Base-by-base conservation (phyloP, 257 asterid species). In the Salvia miltiorrhiza region DNA sequence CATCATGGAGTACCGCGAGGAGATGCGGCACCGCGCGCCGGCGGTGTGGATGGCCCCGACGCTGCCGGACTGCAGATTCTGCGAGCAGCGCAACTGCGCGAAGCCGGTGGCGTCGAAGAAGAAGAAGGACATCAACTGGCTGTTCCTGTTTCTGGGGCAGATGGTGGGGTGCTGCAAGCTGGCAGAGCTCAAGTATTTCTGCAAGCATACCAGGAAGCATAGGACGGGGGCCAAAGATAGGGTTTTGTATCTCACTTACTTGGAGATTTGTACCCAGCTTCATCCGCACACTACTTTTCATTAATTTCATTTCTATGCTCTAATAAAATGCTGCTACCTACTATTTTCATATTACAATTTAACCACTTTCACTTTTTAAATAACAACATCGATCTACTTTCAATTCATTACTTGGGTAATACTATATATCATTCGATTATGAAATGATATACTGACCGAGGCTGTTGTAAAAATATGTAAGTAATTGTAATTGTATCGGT, bases 141-240 rank as follows among this genome's bases (percentile, higher is more conserved):
- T 87, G 21, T 87, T 87, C 23, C 19, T 87, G 78, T 77, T 85
- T 0, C 50, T 87, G 7, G 95, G 95, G 0, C 82, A 81, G 54
- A 39, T 78, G 82, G 63, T 87, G 1, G 95, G 91, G 0, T 81
- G 85, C 45, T 87, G 95, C 76, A 85, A 83, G 4, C 75, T 87
- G 0, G 71, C 80, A 0, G 87, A 87, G 69, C 71, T 87, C 12
- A 87, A 80, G 69, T 85, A 81, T 66, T 87, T 87, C 57, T 87
- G 95, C 65, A 75, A 85, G 73, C 79, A 87, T 39, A 83, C 85
- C 0, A 66, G 61, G 40, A 81, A 79, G 74, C 91, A 87, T 43
- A 72, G 87, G 4, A 87, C 91, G 0, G 94, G 90, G 0, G 94
- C 94, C 0, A 87, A 87, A 45, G 83, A 87, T 76, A 82, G 94